Percentiles rank a stretch among this genome's conserved stretches.
Conservation (phyloP, 2,329 filamentous ascomycete genomes). For the Blumeria hordei region DNA sequence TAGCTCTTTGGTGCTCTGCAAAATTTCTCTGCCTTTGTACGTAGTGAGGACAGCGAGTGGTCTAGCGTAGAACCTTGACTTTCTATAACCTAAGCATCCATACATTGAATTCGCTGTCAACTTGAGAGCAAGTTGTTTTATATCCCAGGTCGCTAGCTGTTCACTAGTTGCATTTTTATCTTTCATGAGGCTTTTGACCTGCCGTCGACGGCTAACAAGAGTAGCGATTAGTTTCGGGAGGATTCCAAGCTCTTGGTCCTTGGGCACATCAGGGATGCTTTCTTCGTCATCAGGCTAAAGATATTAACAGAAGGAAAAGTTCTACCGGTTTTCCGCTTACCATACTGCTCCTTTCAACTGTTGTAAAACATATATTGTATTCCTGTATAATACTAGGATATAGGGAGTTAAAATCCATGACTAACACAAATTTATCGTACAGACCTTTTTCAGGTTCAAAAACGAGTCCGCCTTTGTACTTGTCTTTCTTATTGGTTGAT, state of each 20-base stretch:
- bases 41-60: conserved; percentile 90
- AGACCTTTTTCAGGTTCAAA: conserved; percentile 95
- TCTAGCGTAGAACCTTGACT: conserved; percentile 89
- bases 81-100: conserved; percentile 88
- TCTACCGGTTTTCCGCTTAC: conserved; percentile 23
- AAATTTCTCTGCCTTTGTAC: conserved; percentile 91
- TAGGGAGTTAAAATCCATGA: conserved; percentile 99
- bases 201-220: conserved; percentile 64
- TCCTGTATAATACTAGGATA: conserved; percentile 99
- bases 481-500: conserved; percentile 91
- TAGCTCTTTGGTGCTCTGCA: conserved; percentile 83
- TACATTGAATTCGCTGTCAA: conserved; percentile 99
- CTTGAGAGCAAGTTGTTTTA: conserved; percentile 90
- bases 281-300: conserved; percentile 53
- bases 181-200: conserved; percentile 96
- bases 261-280: conserved; percentile 66
- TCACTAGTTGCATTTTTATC: conserved; percentile 66
- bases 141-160: conserved; percentile 85
- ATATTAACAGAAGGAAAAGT: conserved; percentile 5
- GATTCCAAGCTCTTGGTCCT: conserved; percentile 56
- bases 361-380: conserved; percentile 98
- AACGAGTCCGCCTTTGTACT: conserved; percentile 94
- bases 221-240: conserved; percentile 78
- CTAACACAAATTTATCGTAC: conserved; percentile 93
- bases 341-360: conserved; percentile 53